Conservation (phyloP, 345 rosid species). For the Reutealis trisperma region DNA sequence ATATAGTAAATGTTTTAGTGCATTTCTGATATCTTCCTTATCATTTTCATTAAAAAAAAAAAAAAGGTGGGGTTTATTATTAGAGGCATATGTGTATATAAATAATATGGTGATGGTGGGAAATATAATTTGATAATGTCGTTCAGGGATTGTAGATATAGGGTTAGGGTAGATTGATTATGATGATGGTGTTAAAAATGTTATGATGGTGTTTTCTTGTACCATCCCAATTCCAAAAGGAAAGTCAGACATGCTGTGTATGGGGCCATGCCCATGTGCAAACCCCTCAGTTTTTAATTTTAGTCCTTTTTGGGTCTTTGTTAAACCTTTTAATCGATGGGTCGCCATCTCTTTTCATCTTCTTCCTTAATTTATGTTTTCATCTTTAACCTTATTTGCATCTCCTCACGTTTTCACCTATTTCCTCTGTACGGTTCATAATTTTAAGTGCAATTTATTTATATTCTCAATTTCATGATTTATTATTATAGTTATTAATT, state of each 20-base stretch:
- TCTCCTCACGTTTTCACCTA: not conserved
- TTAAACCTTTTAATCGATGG: constrained; percentile 30
- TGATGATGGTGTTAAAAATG: not conserved
- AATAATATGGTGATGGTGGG: not conserved
- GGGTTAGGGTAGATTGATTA: not conserved
- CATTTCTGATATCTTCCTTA: no score
- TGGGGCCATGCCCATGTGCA: constrained; percentile 46
- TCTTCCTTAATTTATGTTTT: not conserved
- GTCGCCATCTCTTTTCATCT: constrained; percentile 32
- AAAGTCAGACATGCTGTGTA: constrained; percentile 22
- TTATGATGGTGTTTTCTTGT: constrained; percentile 7
- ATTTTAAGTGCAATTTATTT: no score
- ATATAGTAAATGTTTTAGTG: no score
- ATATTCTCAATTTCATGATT: no score
- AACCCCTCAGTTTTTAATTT: constrained; percentile 15
- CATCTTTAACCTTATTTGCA: not conserved
- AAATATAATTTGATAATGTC: not conserved
- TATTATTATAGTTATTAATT: no score
- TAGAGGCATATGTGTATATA: not conserved
- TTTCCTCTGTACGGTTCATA: not conserved
- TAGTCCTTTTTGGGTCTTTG: constrained; percentile 18
- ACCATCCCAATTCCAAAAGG: constrained; percentile 11
- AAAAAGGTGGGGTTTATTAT: no score
- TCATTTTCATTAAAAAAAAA: no score
- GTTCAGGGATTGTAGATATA: not conserved